phyloP scores from a whole-genome alignment of 1,284 basidiomycete genomes.

The Sporisorium reilianum region DNA sequence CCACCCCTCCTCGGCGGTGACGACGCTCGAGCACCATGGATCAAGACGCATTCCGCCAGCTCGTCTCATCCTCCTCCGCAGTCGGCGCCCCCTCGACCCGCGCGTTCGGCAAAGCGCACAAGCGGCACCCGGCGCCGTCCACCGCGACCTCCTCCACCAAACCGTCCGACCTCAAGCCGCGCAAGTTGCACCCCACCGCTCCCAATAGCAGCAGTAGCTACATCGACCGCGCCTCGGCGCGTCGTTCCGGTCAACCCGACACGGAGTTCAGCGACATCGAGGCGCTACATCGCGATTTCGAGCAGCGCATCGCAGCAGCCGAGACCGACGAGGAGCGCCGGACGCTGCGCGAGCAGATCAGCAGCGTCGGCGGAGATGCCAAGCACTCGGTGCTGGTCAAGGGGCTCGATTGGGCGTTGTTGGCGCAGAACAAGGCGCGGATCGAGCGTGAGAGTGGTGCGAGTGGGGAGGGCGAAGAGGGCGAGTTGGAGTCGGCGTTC shows the following conservation, averaged over 20 bases:
- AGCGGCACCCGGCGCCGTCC: constrained; percentile 9
- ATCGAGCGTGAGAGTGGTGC: constrained; percentile 68
- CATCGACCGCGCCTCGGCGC: constrained; percentile 49
- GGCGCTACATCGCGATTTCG: constrained; percentile 82
- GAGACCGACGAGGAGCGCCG: constrained; percentile 75
- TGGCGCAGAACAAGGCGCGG: constrained; percentile 82
- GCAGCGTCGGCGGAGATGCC: constrained; percentile 87
- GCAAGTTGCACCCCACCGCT: constrained; percentile 8
- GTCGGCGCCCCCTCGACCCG: constrained; percentile 12
- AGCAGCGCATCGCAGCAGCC: constrained; percentile 73
- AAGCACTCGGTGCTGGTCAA: constrained; percentile 87
- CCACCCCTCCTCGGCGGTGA: too few species aligned
- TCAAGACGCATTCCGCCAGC: constrained; percentile 57
- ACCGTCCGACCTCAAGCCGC: constrained; percentile 36
- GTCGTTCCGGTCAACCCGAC: constrained; percentile 15
- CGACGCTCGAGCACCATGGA: constrained; percentile 43
- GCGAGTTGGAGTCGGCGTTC: constrained; percentile 82
- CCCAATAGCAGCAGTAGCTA: constrained; percentile 9
- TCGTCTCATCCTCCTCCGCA: constrained; percentile 37
- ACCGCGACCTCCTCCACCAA: constrained; percentile 11
- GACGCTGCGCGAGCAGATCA: constrained; percentile 78
- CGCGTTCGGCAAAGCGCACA: constrained; percentile 32
- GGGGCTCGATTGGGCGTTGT: constrained; percentile 86
- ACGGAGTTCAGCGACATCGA: constrained; percentile 75
- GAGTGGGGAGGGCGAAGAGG: constrained; percentile 77